Conservation (phyloP, 2,329 filamentous ascomycete genomes). For the Aureobasidium sp. region DNA sequence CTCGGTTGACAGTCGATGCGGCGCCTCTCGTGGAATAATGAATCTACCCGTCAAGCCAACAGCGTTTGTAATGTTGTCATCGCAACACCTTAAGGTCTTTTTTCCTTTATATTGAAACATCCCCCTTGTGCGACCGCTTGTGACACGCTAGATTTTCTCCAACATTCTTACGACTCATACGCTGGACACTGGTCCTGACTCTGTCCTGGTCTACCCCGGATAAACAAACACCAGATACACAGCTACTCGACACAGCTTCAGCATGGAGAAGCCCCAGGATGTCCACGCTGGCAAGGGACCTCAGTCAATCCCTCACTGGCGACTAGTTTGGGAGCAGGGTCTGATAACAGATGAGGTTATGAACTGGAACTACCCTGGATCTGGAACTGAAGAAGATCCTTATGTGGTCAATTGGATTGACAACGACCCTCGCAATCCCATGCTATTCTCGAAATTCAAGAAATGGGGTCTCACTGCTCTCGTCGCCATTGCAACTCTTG, state of each 20-base stretch:
- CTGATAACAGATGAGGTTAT: constrained; percentile 31
- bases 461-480: constrained; percentile 62
- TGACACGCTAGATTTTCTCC: not conserved
- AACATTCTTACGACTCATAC: not conserved
- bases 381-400: constrained; percentile 59
- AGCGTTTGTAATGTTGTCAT: constrained; percentile 13
- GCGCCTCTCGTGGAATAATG: constrained; percentile 3
- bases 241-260: not conserved
- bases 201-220: not conserved
- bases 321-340: constrained; percentile 29
- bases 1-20: constrained; percentile 4
- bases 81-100: constrained; percentile 2
- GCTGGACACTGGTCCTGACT: not conserved
- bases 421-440: constrained; percentile 60
- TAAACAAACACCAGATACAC: not conserved
- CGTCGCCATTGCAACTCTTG: constrained; percentile 60
- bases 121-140: not conserved
- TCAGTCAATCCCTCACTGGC: constrained; percentile 24
- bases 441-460: constrained; percentile 48
- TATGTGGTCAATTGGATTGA: constrained; percentile 61
- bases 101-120: not conserved
- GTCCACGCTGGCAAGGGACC: constrained; percentile 25
- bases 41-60: not conserved
- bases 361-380: constrained; percentile 29
- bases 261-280: constrained; percentile 20